Percentiles rank a stretch among this genome's conserved stretches.
Conservation (phyloP, 345 rosid species). For the Sisymbrium altissimum region DNA sequence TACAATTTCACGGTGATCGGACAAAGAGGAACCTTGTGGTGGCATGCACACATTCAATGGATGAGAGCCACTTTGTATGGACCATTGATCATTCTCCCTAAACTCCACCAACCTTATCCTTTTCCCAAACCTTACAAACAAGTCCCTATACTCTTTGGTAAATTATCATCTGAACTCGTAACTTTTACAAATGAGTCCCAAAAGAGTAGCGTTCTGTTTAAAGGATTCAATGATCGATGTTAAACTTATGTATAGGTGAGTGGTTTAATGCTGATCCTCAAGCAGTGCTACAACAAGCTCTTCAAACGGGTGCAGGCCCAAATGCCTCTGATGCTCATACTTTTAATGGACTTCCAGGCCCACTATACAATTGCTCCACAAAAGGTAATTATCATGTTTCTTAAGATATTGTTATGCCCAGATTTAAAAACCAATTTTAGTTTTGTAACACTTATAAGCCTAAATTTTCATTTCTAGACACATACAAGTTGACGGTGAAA, state of each 20-base stretch:
- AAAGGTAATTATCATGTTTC: slow-evolving; percentile 35
- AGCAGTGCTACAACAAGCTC: slow-evolving; percentile 58
- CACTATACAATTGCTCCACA: slow-evolving; percentile 67
- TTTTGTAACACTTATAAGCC: neutral
- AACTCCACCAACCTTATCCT: slow-evolving; percentile 51
- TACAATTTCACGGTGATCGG: slow-evolving; percentile 69
- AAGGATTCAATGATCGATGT: neutral
- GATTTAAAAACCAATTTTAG: neutral
- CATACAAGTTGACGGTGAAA: slow-evolving; percentile 58
- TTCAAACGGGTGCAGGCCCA: slow-evolving; percentile 63
- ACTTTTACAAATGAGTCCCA: neutral
- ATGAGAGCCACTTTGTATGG: slow-evolving; percentile 69
- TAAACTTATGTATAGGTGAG: slow-evolving; percentile 42
- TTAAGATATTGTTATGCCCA: neutral
- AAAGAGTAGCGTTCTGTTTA: neutral
- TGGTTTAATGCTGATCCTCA: slow-evolving; percentile 73
- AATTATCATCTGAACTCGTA: neutral
- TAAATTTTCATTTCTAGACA: slow-evolving; percentile 35
- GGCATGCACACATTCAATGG: slow-evolving; percentile 82
- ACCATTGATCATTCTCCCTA: slow-evolving; percentile 68
- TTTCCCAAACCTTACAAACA: slow-evolving; percentile 69
- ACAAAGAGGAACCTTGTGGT: slow-evolving; percentile 75
- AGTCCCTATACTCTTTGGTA: slow-evolving; percentile 66
- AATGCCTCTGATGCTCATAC: slow-evolving; percentile 79
- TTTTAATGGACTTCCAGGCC: slow-evolving; percentile 77